phyloP scores from a whole-genome alignment of 192 early-diverging fungal genomes.

The Spinellus fusiger region DNA sequence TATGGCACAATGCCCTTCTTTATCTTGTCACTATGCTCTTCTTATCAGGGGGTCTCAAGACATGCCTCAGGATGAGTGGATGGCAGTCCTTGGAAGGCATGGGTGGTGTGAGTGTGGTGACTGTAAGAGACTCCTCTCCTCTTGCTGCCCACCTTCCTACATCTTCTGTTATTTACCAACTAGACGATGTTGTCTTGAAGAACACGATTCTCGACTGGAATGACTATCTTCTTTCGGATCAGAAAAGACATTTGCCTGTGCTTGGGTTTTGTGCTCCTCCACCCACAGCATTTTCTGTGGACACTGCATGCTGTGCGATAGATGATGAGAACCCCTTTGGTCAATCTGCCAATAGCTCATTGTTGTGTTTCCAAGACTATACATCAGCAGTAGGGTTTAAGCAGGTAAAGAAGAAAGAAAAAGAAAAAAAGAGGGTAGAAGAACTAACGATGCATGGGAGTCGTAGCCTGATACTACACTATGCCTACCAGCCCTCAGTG shows the following conservation, averaged over 20 bases:
- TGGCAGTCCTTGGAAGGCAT: slow-evolving; percentile 46
- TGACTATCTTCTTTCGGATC: slow-evolving; percentile 23
- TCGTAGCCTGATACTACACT: neutral
- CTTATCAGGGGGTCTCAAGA: slow-evolving; percentile 37
- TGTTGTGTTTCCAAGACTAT: slow-evolving; percentile 14
- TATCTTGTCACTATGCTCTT: slow-evolving; percentile 34
- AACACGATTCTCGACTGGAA: slow-evolving; percentile 44
- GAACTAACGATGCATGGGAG: neutral
- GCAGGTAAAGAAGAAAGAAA: neutral
- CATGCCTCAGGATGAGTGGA: slow-evolving; percentile 33
- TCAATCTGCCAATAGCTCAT: slow-evolving; percentile 27
- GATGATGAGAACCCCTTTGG: slow-evolving; percentile 48
- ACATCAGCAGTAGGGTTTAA: neutral
- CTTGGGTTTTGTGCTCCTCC: neutral
- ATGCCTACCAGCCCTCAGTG: slow-evolving; percentile 37
- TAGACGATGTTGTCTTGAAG: slow-evolving; percentile 22
- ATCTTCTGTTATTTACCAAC: slow-evolving; percentile 31
- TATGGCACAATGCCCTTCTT: slow-evolving; percentile 65
- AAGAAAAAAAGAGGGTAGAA: neutral
- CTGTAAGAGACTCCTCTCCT: slow-evolving; percentile 43
- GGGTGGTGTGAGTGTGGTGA: slow-evolving; percentile 56
- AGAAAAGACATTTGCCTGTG: slow-evolving; percentile 8
- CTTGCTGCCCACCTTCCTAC: slow-evolving; percentile 37
- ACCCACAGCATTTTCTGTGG: neutral
- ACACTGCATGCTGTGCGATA: slow-evolving; percentile 54